Conservation (phyloP, 1,284 basidiomycete species). For the Vanrija sp. region DNA sequence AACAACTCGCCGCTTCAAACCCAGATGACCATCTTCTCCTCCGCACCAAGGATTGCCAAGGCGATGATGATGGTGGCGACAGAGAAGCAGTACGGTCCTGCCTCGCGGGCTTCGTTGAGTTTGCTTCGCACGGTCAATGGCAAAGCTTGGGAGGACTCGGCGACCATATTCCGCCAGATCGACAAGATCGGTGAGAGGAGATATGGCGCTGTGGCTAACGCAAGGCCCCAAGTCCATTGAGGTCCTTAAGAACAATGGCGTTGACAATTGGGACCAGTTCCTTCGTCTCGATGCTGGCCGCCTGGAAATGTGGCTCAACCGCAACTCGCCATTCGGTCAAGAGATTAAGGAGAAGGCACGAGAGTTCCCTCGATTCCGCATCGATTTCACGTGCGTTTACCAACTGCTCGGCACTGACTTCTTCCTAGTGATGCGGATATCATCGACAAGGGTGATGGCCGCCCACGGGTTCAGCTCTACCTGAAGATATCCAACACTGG, state of each 20-base stretch:
- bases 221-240: constrained; percentile 38
- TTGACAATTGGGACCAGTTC: constrained; percentile 31
- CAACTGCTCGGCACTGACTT: not conserved
- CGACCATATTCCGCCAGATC: constrained; percentile 42
- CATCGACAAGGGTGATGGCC: not conserved
- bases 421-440: not conserved
- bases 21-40: constrained; percentile 29
- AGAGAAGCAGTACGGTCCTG: constrained; percentile 25
- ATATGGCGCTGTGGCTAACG: not conserved
- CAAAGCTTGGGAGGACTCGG: constrained; percentile 44
- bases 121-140: constrained; percentile 35
- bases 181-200: constrained; percentile 27
- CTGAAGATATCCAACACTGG: constrained; percentile 5
- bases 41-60: constrained; percentile 37
- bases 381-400: constrained; percentile 15
- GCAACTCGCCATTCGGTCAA: constrained; percentile 22
- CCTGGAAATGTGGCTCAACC: constrained; percentile 27
- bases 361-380: constrained; percentile 20
- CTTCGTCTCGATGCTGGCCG: constrained; percentile 13
- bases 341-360: constrained; percentile 16
- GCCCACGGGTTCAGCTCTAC: constrained; percentile 4
- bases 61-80: constrained; percentile 33
- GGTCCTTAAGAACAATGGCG: constrained; percentile 18
- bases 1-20: constrained; percentile 26
- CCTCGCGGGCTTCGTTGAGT: constrained; percentile 27